Evolutionary conservation across 2,329 filamentous ascomycete genomes (phyloP).

Genomic region (Drechslerella stenobrocha): DNA sequence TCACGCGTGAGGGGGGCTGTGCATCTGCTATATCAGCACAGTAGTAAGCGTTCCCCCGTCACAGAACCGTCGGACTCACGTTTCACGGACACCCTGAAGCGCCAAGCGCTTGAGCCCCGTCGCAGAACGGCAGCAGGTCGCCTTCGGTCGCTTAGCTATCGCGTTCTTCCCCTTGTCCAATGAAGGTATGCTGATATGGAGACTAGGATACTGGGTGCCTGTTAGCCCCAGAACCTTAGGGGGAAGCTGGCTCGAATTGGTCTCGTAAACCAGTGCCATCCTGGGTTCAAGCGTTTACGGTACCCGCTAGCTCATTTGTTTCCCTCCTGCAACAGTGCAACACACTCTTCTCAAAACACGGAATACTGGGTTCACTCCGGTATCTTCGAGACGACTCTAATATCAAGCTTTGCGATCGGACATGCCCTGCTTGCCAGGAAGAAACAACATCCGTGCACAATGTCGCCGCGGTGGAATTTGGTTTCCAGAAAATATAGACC

Average conservation of each 20-base stretch:
- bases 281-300: too few species aligned
- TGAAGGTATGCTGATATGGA: too few species aligned
- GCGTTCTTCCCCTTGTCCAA: too few species aligned
- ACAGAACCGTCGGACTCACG: constrained; percentile 42
- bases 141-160: constrained; percentile 30
- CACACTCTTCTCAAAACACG: constrained; percentile 35
- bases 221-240: too few species aligned
- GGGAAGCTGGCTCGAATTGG: not conserved
- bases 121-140: constrained; percentile 20
- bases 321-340: constrained; percentile 32
- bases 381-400: constrained; percentile 34
- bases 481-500: not conserved
- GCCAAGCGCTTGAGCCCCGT: constrained; percentile 18
- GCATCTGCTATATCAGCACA: constrained; percentile 4
- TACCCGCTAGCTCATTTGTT: too few species aligned
- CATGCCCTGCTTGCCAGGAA: not conserved
- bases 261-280: too few species aligned
- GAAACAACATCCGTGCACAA: not conserved
- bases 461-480: not conserved
- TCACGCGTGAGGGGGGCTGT: too few species aligned
- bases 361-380: constrained; percentile 32
- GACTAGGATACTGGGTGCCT: too few species aligned
- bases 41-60: constrained; percentile 21
- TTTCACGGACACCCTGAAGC: constrained; percentile 35
- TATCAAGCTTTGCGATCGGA: constrained; percentile 12